phyloP scores from a whole-genome alignment of 768 basidiomycete species.

The Hygrocybe punicea region DNA sequence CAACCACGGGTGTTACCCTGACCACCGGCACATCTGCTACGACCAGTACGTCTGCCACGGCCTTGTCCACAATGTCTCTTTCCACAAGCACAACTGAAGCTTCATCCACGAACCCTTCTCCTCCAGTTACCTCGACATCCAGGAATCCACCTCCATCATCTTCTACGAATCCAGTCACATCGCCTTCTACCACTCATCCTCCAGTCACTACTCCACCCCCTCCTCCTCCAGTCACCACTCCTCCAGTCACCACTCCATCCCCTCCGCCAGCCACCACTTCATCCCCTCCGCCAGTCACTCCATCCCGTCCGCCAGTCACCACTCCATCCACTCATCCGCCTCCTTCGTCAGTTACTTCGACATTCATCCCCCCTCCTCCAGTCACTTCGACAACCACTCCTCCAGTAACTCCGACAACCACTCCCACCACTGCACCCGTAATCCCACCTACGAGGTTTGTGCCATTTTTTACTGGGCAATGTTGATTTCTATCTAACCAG shows the following conservation, averaged over 20 bases:
- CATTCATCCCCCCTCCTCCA: conserved; percentile 18
- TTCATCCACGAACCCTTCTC: conserved; percentile 14
- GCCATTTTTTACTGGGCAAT: not conserved
- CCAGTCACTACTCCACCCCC: conserved; percentile 4
- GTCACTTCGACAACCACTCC: conserved; percentile 15
- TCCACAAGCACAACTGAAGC: conserved; percentile 9
- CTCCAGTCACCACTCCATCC: conserved; percentile 7
- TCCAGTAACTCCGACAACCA: conserved; percentile 16
- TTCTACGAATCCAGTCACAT: conserved; percentile 10
- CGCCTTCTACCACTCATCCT: conserved; percentile 8
- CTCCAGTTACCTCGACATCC: not conserved
- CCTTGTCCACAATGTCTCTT: not conserved
- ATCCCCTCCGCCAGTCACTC: conserved; percentile 13
- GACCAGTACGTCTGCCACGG: not conserved
- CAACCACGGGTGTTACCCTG: not conserved
- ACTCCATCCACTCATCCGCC: conserved; percentile 4
- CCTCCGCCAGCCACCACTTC: conserved; percentile 5
- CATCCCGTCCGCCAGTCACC: conserved; percentile 3
- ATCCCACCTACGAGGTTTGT: conserved; percentile 11
- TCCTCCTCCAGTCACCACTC: conserved; percentile 7
- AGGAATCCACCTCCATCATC: conserved; percentile 5
- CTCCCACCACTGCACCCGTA: conserved; percentile 18
- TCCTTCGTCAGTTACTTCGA: conserved; percentile 19
- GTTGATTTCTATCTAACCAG: conserved; percentile 13
- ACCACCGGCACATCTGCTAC: conserved; percentile 9